Percentiles rank a stretch among this genome's conserved stretches.
phyloP scores from a whole-genome alignment of 2,329 filamentous ascomycete genomes.

The Rutstroemia sp. region DNA sequence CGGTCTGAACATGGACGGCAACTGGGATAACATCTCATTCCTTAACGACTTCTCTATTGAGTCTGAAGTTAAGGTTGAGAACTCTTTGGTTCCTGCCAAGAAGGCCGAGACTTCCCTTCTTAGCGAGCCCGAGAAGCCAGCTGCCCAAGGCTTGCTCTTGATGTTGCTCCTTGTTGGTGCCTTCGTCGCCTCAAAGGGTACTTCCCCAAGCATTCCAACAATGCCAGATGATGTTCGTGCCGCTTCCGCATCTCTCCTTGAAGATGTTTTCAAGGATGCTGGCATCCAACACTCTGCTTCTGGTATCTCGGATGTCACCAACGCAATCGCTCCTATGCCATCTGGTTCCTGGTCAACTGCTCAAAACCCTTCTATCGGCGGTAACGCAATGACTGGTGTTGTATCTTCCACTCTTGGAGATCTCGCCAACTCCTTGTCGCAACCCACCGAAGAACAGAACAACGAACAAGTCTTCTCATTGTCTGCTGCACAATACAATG shows the following conservation, averaged over 20 bases:
- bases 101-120: conserved; percentile 41
- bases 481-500: conserved; percentile 81
- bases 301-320: conserved; percentile 7
- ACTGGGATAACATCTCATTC: conserved; percentile 79
- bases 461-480: conserved; percentile 84
- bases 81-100: conserved; percentile 43
- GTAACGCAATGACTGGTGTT: conserved; percentile 40
- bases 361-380: conserved; percentile 34
- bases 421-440: conserved; percentile 60
- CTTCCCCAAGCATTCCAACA: conserved; percentile 63
- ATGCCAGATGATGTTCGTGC: conserved; percentile 76
- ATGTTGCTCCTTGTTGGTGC: conserved; percentile 97
- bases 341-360: conserved; percentile 42
- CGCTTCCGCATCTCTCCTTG: conserved; percentile 68
- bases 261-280: conserved; percentile 76
- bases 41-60: conserved; percentile 64
- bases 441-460: conserved; percentile 76
- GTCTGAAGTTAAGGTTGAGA: conserved; percentile 53
- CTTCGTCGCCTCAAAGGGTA: conserved; percentile 84
- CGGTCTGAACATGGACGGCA: conserved; percentile 68
- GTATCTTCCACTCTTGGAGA: conserved; percentile 57
- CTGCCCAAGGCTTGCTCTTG: conserved; percentile 76
- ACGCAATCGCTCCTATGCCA: conserved; percentile 41
- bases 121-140: conserved; percentile 51
- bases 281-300: conserved; percentile 43